Percentiles rank a stretch among this genome's conserved stretches.
These are phyloP conservation scores for Populus nigra DNA, from an alignment of 345 rosid genomes.

Conservation along the genomic window DNA sequence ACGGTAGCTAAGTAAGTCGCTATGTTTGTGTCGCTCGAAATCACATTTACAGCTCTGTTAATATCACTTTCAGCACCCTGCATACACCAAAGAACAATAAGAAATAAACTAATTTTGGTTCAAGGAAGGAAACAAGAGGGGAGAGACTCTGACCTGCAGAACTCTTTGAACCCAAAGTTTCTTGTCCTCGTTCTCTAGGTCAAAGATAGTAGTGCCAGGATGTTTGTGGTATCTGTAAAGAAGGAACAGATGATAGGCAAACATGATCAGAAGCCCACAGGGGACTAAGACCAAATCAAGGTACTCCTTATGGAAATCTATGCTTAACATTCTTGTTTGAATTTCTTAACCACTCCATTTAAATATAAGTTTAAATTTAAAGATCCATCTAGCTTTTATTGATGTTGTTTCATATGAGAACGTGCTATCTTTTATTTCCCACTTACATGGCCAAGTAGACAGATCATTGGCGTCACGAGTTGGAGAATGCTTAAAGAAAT, in stretches of 20 bases:
- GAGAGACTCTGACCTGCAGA: constrained; percentile 30
- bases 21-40: constrained; percentile 24
- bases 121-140: not conserved
- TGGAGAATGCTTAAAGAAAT: not conserved
- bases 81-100: not conserved
- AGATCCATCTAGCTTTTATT: not conserved
- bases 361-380: not conserved
- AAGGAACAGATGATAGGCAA: constrained; percentile 33
- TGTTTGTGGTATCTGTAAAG: constrained; percentile 18
- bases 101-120: not conserved
- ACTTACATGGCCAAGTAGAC: not conserved
- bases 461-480: not conserved
- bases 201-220: constrained; percentile 32
- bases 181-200: constrained; percentile 39
- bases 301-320: constrained; percentile 11
- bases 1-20: constrained; percentile 29
- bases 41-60: constrained; percentile 19
- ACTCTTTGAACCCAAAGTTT: constrained; percentile 40
- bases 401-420: not conserved
- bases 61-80: constrained; percentile 8
- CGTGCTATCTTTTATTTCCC: constrained; percentile 7
- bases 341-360: not conserved
- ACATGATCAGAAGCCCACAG: constrained; percentile 23
- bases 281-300: constrained; percentile 32
- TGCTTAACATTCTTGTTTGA: not conserved